Evolutionary conservation across 257 asterid genomes (phyloP), one percentile per base, ranked within the genome.

Genomic region (Perilla frutescens): DNA sequence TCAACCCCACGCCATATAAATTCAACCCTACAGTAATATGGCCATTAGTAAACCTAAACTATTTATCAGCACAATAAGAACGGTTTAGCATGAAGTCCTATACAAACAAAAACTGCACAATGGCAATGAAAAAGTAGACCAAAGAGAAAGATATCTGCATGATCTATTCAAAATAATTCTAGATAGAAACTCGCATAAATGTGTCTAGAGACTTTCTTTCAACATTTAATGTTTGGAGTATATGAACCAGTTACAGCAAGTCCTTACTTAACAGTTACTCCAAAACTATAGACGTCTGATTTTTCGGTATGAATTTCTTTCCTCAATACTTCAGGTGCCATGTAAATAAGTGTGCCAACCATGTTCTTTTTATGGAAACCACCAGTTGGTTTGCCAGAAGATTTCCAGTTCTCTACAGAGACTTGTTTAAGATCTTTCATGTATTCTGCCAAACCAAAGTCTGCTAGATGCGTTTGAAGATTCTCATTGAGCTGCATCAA

Each of bases 321-420:
- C 76, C 74, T 87, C 84, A 91, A 86, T 74, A 94, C 90, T 81
- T 94, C 99, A 37, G 99, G 99, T 54, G 99, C 96, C 99, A 94
- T 94, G 89, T 94, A 94, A 83, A 91, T 88, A 74, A 94, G 85
- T 0, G 99, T 94, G 75, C 99, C 99, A 36, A 91, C 99, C 99
- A 94, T 91, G 83, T 91, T 90, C 66, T 77, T 90, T 73, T 91
- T 94, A 73, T 94, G 98, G 84, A 94, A 94, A 77, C 99, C 99
- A 75, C 99, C 99, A 43, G 98, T 91, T 62, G 98, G 99, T 83
- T 94, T 91, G 68, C 98, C 99, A 57, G 89, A 85, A 73, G 96
- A 84, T 83, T 83, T 88, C 98, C 98, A 94, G 71, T 82, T 90
- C 74, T 60, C 69, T 26, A 63, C 8, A 31, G 98, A 87, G 71